These are phyloP conservation scores for Craterostigma plantagineum DNA, from an alignment of 257 asterid species.

Conservation along the genomic window DNA sequence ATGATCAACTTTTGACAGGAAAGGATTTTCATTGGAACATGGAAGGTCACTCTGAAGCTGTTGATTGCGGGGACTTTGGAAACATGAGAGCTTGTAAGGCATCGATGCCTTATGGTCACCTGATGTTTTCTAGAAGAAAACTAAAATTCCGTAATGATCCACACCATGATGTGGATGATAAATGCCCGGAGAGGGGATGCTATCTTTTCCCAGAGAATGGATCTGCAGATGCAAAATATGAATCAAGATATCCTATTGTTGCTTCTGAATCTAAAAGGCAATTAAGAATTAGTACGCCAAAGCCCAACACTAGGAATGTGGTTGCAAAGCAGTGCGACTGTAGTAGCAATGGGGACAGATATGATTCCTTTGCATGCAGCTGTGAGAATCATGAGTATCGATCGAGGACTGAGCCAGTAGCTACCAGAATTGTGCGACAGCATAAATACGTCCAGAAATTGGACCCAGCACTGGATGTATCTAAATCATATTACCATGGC, in stretches of 20 bases:
- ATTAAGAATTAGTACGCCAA: constrained; percentile 22
- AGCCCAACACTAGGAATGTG: constrained; percentile 41
- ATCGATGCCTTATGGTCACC: constrained; percentile 22
- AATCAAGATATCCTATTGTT: constrained; percentile 38
- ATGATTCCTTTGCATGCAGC: constrained; percentile 42
- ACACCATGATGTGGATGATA: constrained; percentile 28
- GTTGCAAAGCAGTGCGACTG: constrained; percentile 36
- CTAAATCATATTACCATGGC: constrained; percentile 50
- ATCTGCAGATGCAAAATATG: constrained; percentile 27
- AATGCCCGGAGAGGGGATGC: constrained; percentile 42
- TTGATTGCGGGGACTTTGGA: constrained; percentile 26
- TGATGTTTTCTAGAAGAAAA: constrained; percentile 49
- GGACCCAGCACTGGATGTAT: constrained; percentile 34
- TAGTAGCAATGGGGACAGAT: constrained; percentile 31
- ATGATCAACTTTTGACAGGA: constrained; percentile 30
- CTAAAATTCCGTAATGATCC: constrained; percentile 42
- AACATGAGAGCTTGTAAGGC: constrained; percentile 26
- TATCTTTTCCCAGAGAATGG: constrained; percentile 30
- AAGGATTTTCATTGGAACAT: constrained; percentile 20
- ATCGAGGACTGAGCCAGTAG: constrained; percentile 37
- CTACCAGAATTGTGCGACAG: constrained; percentile 26
- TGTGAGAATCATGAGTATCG: constrained; percentile 48
- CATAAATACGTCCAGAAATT: constrained; percentile 26
- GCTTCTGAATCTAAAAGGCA: constrained; percentile 40
- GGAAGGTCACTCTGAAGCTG: constrained; percentile 32